Conservation (phyloP, 768 basidiomycete species). For the Lanmaoa pseudosensibilis region DNA sequence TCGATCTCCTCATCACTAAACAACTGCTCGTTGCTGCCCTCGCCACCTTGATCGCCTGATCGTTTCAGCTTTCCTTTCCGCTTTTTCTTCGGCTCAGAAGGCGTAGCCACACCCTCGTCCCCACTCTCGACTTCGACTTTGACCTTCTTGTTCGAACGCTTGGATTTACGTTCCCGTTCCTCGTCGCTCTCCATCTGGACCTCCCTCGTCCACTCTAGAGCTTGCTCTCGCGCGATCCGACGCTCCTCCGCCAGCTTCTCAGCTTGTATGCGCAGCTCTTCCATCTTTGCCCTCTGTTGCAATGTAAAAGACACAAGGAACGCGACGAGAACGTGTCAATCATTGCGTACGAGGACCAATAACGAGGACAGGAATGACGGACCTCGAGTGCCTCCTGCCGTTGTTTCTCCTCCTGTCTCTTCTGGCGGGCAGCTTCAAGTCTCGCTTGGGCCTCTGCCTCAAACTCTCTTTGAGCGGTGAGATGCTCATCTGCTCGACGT, state of each 20-base stretch:
- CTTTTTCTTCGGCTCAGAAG: slow-evolving; percentile 66
- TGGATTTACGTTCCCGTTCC: slow-evolving; percentile 67
- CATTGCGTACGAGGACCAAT: not conserved
- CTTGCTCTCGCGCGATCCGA: slow-evolving; percentile 71
- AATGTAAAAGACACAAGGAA: not conserved
- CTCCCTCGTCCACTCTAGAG: slow-evolving; percentile 73
- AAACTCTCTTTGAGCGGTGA: slow-evolving; percentile 65
- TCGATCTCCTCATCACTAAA: slow-evolving; percentile 71
- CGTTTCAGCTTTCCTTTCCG: slow-evolving; percentile 76
- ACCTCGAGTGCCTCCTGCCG: slow-evolving; percentile 68
- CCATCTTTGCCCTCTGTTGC: slow-evolving; percentile 56
- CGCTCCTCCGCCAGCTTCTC: slow-evolving; percentile 83
- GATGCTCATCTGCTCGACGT: slow-evolving; percentile 77
- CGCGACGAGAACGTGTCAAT: not conserved
- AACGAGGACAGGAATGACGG: slow-evolving; percentile 22
- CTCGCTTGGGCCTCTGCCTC: slow-evolving; percentile 72
- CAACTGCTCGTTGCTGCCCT: slow-evolving; percentile 59
- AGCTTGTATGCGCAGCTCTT: slow-evolving; percentile 65
- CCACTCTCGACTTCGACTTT: slow-evolving; percentile 54
- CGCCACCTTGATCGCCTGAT: slow-evolving; percentile 48
- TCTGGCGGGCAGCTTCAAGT: slow-evolving; percentile 73
- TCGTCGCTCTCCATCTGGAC: slow-evolving; percentile 72
- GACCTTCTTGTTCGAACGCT: slow-evolving; percentile 55
- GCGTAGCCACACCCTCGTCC: slow-evolving; percentile 37
- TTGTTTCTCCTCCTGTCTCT: slow-evolving; percentile 77